Evolutionary conservation across 192 early-diverging fungal genomes (phyloP).

Genomic region (Chytriomyces confervae): DNA sequence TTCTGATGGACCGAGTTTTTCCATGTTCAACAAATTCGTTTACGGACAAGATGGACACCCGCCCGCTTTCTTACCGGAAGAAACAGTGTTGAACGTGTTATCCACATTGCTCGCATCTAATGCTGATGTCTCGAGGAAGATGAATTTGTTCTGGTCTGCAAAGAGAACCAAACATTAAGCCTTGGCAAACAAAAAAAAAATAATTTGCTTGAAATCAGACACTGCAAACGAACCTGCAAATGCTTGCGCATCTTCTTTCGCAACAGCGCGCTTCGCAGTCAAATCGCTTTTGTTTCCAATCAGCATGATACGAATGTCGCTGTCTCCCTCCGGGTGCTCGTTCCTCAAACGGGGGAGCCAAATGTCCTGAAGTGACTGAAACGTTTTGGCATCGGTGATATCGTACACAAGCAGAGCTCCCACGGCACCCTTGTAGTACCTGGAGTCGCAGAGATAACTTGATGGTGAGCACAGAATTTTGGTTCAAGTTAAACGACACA

Average conservation of each 20-base stretch:
- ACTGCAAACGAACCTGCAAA: constrained; percentile 75
- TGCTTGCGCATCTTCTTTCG: constrained; percentile 96
- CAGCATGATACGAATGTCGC: constrained; percentile 98
- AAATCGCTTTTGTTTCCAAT: constrained; percentile 99
- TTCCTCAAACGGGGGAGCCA: constrained; percentile 97
- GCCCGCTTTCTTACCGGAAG: constrained; percentile 70
- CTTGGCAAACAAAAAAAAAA: neutral
- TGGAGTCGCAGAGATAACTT: neutral
- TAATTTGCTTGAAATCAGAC: neutral
- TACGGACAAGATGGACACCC: too few relatives aligned
- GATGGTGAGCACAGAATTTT: neutral
- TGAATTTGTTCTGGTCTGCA: constrained; percentile 88
- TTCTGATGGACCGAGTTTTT: constrained; percentile 53
- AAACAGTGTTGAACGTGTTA: constrained; percentile 89
- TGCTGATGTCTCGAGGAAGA: constrained; percentile 98
- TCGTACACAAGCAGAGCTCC: constrained; percentile 97
- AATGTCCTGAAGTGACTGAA: constrained; percentile 82
- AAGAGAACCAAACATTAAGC: neutral
- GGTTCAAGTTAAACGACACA: neutral
- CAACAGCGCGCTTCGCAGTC: constrained; percentile 91
- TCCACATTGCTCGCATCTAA: constrained; percentile 97
- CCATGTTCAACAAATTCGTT: neutral
- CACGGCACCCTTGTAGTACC: constrained; percentile 68
- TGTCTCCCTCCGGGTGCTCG: constrained; percentile 66
- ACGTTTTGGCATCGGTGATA: constrained; percentile 81